Conservation (phyloP, 2,329 filamentous ascomycete species). For the Pyricularia sp. region DNA sequence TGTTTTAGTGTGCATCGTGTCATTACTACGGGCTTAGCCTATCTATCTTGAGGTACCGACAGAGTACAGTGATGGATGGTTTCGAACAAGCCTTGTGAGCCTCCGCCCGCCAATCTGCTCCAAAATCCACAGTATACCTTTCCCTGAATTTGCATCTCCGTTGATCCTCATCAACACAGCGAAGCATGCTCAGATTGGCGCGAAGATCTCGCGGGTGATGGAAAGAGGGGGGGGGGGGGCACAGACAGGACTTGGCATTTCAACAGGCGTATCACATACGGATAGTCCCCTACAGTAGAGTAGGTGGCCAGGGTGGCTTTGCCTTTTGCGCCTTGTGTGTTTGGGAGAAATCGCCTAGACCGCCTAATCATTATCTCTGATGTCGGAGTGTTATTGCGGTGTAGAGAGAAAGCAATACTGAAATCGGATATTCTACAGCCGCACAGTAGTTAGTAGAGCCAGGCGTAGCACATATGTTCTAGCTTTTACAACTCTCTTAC, state of each 20-base stretch:
- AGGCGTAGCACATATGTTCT: not conserved
- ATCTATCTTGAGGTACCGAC: not conserved
- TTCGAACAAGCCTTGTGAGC: not conserved
- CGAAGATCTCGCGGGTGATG: not conserved
- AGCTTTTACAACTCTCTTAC: no score
- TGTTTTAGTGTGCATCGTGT: not conserved
- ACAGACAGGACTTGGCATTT: not conserved
- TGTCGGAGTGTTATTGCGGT: not conserved
- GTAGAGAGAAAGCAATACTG: not conserved
- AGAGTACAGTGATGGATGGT: not conserved
- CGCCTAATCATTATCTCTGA: not conserved
- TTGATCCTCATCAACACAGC: not conserved
- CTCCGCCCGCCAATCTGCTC: not conserved
- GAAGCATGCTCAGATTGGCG: not conserved
- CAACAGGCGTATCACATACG: not conserved
- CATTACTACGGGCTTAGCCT: not conserved
- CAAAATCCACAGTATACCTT: not conserved
- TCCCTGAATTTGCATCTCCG: not conserved
- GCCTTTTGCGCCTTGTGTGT: no score
- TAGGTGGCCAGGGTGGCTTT: not conserved
- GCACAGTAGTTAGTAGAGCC: not conserved
- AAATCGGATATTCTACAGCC: not conserved
- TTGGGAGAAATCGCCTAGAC: not conserved
- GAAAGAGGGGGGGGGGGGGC: not conserved
- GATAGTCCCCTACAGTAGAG: not conserved